These are phyloP conservation scores for Trametes versicolor DNA, from an alignment of 1,284 basidiomycete species.

Conservation along the genomic window DNA sequence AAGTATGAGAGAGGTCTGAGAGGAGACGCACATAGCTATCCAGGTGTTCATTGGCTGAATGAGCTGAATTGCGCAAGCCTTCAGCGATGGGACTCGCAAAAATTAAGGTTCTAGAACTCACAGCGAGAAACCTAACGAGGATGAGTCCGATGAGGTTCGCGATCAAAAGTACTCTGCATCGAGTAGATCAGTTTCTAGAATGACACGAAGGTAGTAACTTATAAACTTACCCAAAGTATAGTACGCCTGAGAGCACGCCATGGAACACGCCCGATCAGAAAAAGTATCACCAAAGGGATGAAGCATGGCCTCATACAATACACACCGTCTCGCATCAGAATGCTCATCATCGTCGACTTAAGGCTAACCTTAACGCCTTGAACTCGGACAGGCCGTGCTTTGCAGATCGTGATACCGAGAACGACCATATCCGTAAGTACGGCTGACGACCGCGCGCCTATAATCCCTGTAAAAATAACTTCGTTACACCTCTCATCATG, in stretches of 20 bases:
- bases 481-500: no score
- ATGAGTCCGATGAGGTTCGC: not conserved
- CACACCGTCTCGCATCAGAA: not conserved
- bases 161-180: not conserved
- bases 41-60: constrained; percentile 23
- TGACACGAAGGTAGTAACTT: not conserved
- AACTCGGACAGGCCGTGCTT: not conserved
- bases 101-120: not conserved
- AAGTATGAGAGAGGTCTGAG: not conserved
- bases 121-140: not conserved
- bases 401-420: constrained; percentile 14
- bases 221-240: not conserved
- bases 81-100: not conserved
- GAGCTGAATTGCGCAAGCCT: not conserved
- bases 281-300: not conserved
- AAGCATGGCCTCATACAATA: not conserved
- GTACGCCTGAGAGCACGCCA: not conserved
- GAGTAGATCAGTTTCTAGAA: no score
- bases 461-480: constrained; percentile 8
- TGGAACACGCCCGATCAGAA: not conserved
- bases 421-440: constrained; percentile 19
- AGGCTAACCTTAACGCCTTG: not conserved
- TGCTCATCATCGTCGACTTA: not conserved
- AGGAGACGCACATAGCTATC: constrained; percentile 15
- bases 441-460: constrained; percentile 15